Evolutionary conservation across 345 rosid genomes (phyloP), one percentile per base, ranked within the genome.

Genomic region (Eutrema heterophyllum): DNA sequence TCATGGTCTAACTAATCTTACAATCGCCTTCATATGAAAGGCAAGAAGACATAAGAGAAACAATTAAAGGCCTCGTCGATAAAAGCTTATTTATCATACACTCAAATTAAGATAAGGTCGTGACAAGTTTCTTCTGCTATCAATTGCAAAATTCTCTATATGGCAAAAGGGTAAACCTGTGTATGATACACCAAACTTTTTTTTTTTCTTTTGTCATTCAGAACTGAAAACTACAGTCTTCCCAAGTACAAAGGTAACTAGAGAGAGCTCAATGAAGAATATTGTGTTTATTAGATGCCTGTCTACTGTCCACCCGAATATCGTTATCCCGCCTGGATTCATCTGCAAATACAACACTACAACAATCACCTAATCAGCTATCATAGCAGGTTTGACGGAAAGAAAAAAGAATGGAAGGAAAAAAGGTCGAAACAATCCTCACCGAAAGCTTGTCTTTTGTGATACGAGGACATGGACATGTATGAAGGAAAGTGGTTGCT

Each of bases 261-360:
- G 69, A 5, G 97, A 68, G 58, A 91, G 94, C 76, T 91, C 82
- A 15, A 93, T 75, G 85, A 88, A 93, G 84, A 93, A 93, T 78
- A 93, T 93, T 30, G 98, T 89, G 81, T 79, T 86, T 44, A 93
- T 73, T 29, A 93, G 85, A 66, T 74, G 88, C 15, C 98, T 81
- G 76, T 93, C 98, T 41, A 91, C 88, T 10, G 89, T 91, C 94
- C 92, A 86, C 60, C 98, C 97, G 44, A 87, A 93, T 50, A 93
- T 84, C 1, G 98, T 93, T 66, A 91, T 89, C 35, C 98, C 98
- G 9, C 97, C 98, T 0, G 94, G 97, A 79, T 93, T 93, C 70
- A 78, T 79, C 87, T 89, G 97, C 82, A 93, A 69, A 72, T 93
- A 93, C 81, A 84, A 41, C 9, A 93, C 98, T 93, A 88, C 85